phyloP scores from a whole-genome alignment of 75 land plant genomes.

The Selaginella tamariscina region DNA sequence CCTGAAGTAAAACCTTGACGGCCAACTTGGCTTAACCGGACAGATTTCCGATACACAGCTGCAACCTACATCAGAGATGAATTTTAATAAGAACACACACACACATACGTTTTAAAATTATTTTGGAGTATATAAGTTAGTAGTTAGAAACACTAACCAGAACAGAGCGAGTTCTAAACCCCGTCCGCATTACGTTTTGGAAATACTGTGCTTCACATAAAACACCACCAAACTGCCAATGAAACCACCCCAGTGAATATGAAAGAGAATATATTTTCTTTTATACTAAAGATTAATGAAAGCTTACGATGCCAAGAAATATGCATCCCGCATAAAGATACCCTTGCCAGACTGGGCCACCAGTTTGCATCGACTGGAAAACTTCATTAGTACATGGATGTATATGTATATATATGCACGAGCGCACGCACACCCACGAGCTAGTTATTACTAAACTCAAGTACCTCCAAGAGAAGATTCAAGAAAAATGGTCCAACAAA shows the following conservation, averaged over 20 bases:
- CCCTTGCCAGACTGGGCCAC: conserved; percentile 67
- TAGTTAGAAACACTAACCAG: conserved; percentile 38
- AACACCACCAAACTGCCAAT: conserved; percentile 50
- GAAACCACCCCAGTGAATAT: neutral
- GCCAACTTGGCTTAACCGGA: conserved; percentile 63
- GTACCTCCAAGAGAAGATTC: conserved; percentile 54
- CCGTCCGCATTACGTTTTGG: conserved; percentile 97
- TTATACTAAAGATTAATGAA: neutral
- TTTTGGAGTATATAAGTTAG: no score
- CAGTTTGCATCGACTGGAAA: neutral
- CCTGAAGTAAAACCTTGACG: conserved; percentile 71
- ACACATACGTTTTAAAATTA: neutral
- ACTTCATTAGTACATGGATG: neutral
- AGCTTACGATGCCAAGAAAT: conserved; percentile 73
- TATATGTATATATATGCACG: neutral
- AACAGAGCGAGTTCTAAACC: conserved; percentile 68
- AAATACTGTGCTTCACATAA: conserved; percentile 86
- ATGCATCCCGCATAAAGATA: conserved; percentile 84
- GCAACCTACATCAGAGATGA: conserved; percentile 80
- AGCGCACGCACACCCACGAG: neutral
- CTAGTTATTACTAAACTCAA: neutral
- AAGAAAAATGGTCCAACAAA: conserved; percentile 85
- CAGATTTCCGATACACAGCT: conserved; percentile 89
- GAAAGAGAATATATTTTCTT: neutral
- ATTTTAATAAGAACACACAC: conserved; percentile 2